Evolutionary conservation across 2,329 filamentous ascomycete species (phyloP), one percentile per base, ranked within the genome.

Genomic region (Fusarium nygamai): DNA sequence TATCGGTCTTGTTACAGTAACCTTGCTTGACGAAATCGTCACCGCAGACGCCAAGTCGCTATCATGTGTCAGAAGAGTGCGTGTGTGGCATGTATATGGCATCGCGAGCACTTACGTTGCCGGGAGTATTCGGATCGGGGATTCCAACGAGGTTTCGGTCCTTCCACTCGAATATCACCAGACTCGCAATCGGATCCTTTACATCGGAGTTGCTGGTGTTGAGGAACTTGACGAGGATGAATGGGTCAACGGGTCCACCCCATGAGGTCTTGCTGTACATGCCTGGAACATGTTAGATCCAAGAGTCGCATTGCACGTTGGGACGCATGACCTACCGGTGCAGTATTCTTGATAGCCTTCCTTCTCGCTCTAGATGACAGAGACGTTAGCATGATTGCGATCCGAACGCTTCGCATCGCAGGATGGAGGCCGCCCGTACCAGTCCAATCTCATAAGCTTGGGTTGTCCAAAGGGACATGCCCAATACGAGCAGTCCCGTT

Each of bases 141-240:
- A 93, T 88, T 48, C 96, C 95, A 73, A 99, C 91, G 63, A 96
- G 87, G 59, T 90, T 85, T 80, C 93, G 91, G 80, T 99, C 96
- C 76, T 89, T 91, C 94, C 95, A 99, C 84, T 99, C 96, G 82
- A 98, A 99, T 73, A 99, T 92, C 60, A 98, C 88, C 77, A 98
- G 84, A 82, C 94, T 97, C 74, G 95, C 92, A 48, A 94, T 86
- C 10, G 93, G 92, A 81, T 97, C 93, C 51, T 88, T 85, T 31
- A 68, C 78, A 64, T 91, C 87, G 38, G 89, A 88, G 66, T 88
- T 85, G 78, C 89, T 82, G 84, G 87, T 80, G 84, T 88, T 83
- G 46, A 92, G 84, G 79, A 98, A 97, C 80, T 94, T 94, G 82
- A 94, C 89, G 76, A 93, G 88, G 82, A 98, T 98, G 85, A 94